Evolutionary conservation across 116 monocot species (phyloP).

Genomic region (Papilionanthe hybrid): DNA sequence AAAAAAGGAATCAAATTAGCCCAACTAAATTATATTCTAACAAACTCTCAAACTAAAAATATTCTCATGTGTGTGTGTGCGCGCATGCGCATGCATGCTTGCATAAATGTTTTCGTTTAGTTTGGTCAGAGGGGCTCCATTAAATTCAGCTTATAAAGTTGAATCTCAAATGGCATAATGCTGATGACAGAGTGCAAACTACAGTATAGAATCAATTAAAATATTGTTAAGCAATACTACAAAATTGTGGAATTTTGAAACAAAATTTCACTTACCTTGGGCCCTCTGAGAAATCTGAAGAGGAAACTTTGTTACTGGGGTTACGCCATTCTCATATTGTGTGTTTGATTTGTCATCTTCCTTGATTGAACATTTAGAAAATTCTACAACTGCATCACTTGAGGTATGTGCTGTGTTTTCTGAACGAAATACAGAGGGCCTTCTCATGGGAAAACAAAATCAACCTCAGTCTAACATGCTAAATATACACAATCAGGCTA

Average conservation of each 20-base stretch:
- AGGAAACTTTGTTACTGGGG: slow-evolving; percentile 50
- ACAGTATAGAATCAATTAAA: neutral
- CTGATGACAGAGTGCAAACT: neutral
- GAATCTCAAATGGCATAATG: neutral
- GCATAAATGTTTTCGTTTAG: neutral
- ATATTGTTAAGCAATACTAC: neutral
- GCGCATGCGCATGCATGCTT: no score
- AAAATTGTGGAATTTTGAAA: neutral
- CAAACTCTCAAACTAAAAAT: no score
- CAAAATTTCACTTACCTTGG: slow-evolving; percentile 26
- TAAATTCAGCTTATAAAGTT: neutral
- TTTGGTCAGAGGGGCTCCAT: neutral
- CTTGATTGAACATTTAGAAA: slow-evolving; percentile 68
- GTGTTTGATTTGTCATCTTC: slow-evolving; percentile 35
- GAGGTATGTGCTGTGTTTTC: slow-evolving; percentile 42
- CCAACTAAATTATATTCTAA: no score
- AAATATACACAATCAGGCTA: neutral
- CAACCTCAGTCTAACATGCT: neutral
- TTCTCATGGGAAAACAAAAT: slow-evolving; percentile 15
- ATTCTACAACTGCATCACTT: slow-evolving; percentile 33
- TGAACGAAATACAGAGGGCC: slow-evolving; percentile 61
- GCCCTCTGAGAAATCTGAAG: slow-evolving; percentile 50
- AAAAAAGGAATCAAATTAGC: no score
- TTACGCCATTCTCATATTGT: slow-evolving; percentile 27
- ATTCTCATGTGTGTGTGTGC: neutral